Evolutionary conservation across 2,329 filamentous ascomycete species (phyloP), one percentile per base, ranked within the genome.

Genomic region (Trichoderma aggressivum): DNA sequence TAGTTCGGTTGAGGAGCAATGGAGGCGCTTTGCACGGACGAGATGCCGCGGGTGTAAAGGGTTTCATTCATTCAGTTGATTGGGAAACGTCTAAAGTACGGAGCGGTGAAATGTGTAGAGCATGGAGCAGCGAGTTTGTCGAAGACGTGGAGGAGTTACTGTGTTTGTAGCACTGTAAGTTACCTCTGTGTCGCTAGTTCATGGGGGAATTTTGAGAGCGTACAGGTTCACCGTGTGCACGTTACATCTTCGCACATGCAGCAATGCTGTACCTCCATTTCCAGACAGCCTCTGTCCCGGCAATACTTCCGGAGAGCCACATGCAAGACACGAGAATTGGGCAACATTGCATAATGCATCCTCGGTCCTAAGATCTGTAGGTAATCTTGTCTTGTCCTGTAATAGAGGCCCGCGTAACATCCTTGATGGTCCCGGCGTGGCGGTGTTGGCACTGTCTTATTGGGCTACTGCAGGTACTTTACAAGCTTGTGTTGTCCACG

Each of bases 381-480:
- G 21, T 5, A 6, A 53, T 7, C 55, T 8, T 28, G 14, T 12
- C 16, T 5, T 3, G 18, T n/a, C 26, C 2, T 30, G 8, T 6
- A 16, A 12, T 21, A 10, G 26, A 21, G 24, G 55, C 56, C 10
- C n/a, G 28, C 8, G n/a, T 36, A 39, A 11, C 14, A 18, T 34
- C 21, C 11, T 47, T 30, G 53, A 50, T 21, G 53, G 28, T 67
- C 50, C 18, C 65, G 55, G 47, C 55, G 55, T 68, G 55, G 65
- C 56, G 65, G 26, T n/a, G n/a, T 50, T 69, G n/a, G 56, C 39
- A 43, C 34, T 18, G 56, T 34, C 16, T n/a, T 32, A 63, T 70
- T 59, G 30, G 50, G 14, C 68, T 70, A 70, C 68, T 70, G 60
- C 68, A 70, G 60, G 68, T 64, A 70, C 39, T 43, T 2, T 43